Evolutionary conservation across 306 rosid species (phyloP).

Genomic region (Prosopis cineraria): DNA sequence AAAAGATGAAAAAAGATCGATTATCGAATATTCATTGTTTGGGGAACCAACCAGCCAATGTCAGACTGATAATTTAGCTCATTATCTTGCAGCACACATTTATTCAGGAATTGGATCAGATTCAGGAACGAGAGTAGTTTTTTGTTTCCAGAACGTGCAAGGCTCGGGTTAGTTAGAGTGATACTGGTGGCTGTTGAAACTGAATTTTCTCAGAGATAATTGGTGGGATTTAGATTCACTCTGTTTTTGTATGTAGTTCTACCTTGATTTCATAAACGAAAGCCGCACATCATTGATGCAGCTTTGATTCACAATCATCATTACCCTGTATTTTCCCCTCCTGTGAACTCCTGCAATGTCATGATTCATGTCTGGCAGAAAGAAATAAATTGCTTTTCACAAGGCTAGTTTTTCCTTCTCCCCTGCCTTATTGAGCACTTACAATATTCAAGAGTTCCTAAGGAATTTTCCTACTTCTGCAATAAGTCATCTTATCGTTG

Average conservation of each 20-base stretch:
- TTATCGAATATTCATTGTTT: neutral
- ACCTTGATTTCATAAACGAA: slow-evolving; percentile 37
- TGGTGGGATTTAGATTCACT: slow-evolving; percentile 26
- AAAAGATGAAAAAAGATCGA: too few relatives aligned
- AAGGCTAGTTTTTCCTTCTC: neutral
- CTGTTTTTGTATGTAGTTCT: slow-evolving; percentile 35
- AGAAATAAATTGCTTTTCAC: neutral
- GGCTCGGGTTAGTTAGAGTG: slow-evolving; percentile 18
- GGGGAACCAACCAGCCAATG: neutral
- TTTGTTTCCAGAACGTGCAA: slow-evolving; percentile 33
- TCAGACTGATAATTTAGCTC: neutral
- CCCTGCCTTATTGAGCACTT: neutral
- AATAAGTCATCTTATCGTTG: too few relatives aligned
- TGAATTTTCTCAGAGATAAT: slow-evolving; percentile 4
- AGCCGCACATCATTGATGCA: neutral
- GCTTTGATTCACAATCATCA: slow-evolving; percentile 16
- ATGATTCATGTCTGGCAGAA: neutral
- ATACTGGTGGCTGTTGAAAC: slow-evolving; percentile 12
- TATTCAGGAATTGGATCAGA: slow-evolving; percentile 8
- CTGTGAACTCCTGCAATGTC: neutral
- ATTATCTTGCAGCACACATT: neutral
- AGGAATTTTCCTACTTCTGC: neutral
- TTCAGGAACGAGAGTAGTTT: slow-evolving; percentile 8
- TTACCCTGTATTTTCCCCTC: slow-evolving; percentile 15
- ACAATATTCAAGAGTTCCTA: neutral